A percentile compares a stretch with the other conserved stretches of the same genome.
Evolutionary conservation across 768 basidiomycete genomes (phyloP).

Genomic region (Lepiota venenata): DNA sequence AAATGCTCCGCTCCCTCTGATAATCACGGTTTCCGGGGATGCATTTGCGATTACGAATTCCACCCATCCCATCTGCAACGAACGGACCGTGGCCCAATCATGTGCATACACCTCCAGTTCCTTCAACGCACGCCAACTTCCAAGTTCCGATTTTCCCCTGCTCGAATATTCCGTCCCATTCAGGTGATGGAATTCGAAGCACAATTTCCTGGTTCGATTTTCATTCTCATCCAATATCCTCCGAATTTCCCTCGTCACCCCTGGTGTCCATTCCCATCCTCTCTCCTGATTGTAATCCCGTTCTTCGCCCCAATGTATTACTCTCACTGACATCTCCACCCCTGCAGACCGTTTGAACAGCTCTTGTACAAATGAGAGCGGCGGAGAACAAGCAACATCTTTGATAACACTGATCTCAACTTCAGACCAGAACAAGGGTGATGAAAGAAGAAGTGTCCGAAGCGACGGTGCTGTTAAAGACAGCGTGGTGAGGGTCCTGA

Average conservation of each 20-base stretch:
- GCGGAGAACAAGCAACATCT: conserved; percentile 4
- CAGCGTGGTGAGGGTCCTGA: background rate
- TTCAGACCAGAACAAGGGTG: conserved; percentile 5
- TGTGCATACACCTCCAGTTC: conserved; percentile 4
- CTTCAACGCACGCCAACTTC: background rate
- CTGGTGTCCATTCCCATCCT: background rate
- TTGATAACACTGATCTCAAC: conserved; percentile 4
- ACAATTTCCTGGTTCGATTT: background rate
- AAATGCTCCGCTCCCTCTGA: background rate
- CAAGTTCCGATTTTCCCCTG: background rate
- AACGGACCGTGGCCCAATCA: background rate
- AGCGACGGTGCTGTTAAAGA: conserved; percentile 5
- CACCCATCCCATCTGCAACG: conserved; percentile 2
- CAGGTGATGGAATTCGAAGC: conserved; percentile 4
- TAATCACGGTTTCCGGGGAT: background rate
- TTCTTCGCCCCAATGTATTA: conserved; percentile 2
- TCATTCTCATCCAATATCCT: background rate
- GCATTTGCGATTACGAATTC: background rate
- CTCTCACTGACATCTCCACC: background rate
- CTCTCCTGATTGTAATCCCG: background rate
- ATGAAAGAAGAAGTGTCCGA: conserved; percentile 1
- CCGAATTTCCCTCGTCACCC: background rate
- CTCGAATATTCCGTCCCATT: conserved; percentile 4
- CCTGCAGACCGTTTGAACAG: background rate
- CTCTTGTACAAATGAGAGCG: conserved; percentile 1